Conservation (phyloP, 108 stramenopile species). For the Stephanodiscus minutulus region DNA sequence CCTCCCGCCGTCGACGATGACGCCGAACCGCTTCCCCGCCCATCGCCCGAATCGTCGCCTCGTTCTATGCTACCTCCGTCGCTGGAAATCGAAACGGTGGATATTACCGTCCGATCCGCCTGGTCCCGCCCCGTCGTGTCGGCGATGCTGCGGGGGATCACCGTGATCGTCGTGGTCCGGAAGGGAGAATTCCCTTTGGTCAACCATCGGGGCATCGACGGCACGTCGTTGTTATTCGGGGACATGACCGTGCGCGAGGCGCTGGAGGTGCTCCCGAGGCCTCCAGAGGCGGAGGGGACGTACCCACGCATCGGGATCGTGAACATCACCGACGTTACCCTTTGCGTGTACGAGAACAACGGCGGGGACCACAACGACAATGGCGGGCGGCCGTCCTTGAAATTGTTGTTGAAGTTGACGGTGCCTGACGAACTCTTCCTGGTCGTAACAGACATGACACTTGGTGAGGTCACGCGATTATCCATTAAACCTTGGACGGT, state of each 20-base stretch:
- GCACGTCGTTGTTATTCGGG: constrained; percentile 16
- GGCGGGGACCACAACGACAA: background rate
- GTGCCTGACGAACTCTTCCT: constrained; percentile 36
- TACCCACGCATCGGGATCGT: constrained; percentile 48
- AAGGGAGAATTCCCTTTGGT: constrained; percentile 11
- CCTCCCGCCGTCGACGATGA: background rate
- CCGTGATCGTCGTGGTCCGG: constrained; percentile 31
- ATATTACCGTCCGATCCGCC: constrained; percentile 23
- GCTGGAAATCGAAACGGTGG: constrained; percentile 20
- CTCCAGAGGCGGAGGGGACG: constrained; percentile 35
- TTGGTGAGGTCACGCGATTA: constrained; percentile 2
- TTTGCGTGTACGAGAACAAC: constrained; percentile 25
- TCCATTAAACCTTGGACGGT: too few species aligned
- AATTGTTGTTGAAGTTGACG: constrained; percentile 16
- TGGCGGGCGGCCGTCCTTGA: constrained; percentile 6
- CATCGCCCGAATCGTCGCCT: background rate
- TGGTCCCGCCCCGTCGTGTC: constrained; percentile 41
- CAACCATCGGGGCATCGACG: constrained; percentile 3
- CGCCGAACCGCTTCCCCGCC: background rate
- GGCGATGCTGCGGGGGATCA: constrained; percentile 8
- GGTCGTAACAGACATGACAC: constrained; percentile 27
- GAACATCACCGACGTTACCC: constrained; percentile 33
- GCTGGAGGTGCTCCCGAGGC: constrained; percentile 33
- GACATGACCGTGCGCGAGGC: constrained; percentile 41
- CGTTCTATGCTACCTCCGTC: constrained; percentile 15